Evolutionary conservation across 352 stramenopile genomes (phyloP), one percentile per base, ranked within the genome.

Genomic region (Phytophthora brassicae): DNA sequence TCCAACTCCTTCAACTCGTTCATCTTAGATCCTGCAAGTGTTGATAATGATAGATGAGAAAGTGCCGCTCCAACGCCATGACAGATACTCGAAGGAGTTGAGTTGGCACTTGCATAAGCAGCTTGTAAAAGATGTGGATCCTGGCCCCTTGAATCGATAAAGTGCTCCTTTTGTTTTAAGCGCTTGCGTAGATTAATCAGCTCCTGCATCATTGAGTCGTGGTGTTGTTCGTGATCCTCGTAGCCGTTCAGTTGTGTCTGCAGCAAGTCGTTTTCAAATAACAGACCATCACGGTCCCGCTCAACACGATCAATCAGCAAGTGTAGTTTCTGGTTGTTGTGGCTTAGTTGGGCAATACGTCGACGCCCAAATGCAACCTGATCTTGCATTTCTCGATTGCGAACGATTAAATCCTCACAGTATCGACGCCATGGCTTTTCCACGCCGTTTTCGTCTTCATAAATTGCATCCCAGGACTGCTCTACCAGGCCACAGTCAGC

Each of bases 301-400:
- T 95, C 86, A 35, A 95, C 80, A n/a, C 85, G 80, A 45, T 95
- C 84, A 17, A 92, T 75, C 17, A 95, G 71, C 39, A 92, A 66
- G 39, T 95, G 81, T 19, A 95, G 63, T 42, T 95, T 92, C 52
- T 92, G 82, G 49, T 92, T 93, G 59, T 89, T 88, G 68, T 89
- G 84, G 17, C 76, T 85, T 22, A 92, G 52, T 33, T 89, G 80
- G 4, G 86, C 78, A 51, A 91, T 84, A 13, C 82, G 72, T 11
- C 72, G 70, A 13, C 84, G 74, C 4, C 77, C 77, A 39, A 84
- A 78, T 20, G 81, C 57, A n/a, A 89, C 65, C 60, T 93, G 84
- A 50, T 90, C 77, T 29, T 91, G 80, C 77, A 91, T 82, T 43
- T 91, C 80, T 36, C 82, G 77, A 64, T 93, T 90, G 16, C 81